phyloP scores from a whole-genome alignment of 306 rosid genomes.

The Myrica gale region DNA sequence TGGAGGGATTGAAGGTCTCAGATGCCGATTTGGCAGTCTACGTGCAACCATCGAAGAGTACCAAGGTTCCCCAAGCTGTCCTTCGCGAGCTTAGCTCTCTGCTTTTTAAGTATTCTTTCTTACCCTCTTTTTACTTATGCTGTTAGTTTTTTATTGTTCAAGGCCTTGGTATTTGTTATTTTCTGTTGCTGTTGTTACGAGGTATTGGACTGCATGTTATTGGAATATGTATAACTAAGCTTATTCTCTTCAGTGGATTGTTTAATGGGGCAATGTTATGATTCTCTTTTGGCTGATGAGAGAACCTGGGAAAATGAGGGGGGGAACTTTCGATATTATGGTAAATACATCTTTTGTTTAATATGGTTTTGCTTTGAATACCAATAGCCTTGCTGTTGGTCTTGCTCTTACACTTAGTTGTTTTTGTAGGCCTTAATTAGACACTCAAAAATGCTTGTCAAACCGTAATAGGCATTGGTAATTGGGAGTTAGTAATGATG shows the following conservation, averaged over 20 bases:
- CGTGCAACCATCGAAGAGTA: conserved; percentile 62
- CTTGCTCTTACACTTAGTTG: neutral
- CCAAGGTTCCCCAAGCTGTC: conserved; percentile 48
- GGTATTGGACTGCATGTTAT: neutral
- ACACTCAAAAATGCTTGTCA: neutral
- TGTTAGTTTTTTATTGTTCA: neutral
- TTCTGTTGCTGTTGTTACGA: neutral
- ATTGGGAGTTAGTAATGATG: neutral
- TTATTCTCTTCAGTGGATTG: neutral
- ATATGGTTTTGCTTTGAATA: neutral
- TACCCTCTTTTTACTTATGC: neutral
- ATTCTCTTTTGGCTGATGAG: neutral
- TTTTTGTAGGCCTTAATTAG: neutral
- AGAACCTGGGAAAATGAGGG: neutral
- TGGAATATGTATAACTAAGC: neutral
- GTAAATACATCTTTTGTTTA: neutral
- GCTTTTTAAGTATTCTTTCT: conserved; percentile 58
- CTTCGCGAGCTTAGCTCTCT: conserved; percentile 67
- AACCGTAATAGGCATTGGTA: neutral
- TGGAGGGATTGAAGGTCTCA: conserved; percentile 83
- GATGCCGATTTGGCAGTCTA: conserved; percentile 51
- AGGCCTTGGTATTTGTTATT: neutral
- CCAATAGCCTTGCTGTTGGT: neutral
- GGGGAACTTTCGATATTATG: neutral
- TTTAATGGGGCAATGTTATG: neutral